A percentile compares a stretch with the other conserved stretches of the same genome.
These are phyloP conservation scores for Colletotrichum theobromicola DNA, from an alignment of 2,329 filamentous ascomycete genomes.

Conservation along the genomic window DNA sequence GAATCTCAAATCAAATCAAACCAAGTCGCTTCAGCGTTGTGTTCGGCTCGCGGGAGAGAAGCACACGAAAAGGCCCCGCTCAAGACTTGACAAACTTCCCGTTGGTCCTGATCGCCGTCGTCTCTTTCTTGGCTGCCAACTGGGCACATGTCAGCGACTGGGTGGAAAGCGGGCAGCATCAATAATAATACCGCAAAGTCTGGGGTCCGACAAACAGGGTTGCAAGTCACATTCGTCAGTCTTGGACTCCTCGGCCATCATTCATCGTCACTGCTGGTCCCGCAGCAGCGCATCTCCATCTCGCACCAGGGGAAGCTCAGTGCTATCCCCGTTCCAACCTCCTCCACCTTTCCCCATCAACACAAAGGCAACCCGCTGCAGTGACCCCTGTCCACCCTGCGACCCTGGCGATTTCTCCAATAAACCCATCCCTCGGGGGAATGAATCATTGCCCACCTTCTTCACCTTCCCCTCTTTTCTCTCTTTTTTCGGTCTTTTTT, in stretches of 20 bases:
- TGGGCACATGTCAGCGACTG: constrained; percentile 14
- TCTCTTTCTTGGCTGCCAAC: not conserved
- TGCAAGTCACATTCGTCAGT: not conserved
- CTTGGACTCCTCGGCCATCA: not conserved
- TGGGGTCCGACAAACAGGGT: not conserved
- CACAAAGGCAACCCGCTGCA: not conserved
- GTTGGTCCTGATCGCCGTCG: constrained; percentile 7
- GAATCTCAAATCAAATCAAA: not conserved
- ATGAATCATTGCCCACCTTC: not conserved
- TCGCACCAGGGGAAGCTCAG: constrained; percentile 7
- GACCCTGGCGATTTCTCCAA: constrained; percentile 2
- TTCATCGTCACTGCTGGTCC: not conserved
- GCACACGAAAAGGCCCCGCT: not conserved
- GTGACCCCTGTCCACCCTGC: not conserved
- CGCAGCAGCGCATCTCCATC: too few species aligned
- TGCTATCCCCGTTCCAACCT: not conserved
- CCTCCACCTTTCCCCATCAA: not conserved
- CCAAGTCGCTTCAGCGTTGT: not conserved
- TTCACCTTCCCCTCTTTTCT: constrained; percentile 16
- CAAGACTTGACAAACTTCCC: not conserved
- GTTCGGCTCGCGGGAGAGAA: not conserved
- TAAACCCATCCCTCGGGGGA: constrained; percentile 3
- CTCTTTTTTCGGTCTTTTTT: not conserved
- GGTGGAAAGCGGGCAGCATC: not conserved
- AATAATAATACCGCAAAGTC: not conserved